Conservation (phyloP, 2,329 filamentous ascomycete species). For the Epichloe festucae region DNA sequence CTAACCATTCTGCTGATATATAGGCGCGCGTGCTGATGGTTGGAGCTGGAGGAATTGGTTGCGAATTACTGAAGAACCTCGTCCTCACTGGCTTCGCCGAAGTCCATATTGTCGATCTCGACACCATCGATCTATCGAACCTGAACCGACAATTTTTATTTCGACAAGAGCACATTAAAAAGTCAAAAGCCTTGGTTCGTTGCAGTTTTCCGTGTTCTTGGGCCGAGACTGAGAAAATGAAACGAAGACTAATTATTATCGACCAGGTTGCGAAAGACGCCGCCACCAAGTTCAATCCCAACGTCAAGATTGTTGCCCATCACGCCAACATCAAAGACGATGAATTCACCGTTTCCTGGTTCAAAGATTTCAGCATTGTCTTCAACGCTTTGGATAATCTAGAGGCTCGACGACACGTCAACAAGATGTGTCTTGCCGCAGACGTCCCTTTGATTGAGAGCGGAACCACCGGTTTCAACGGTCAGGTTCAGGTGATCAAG, state of each 20-base stretch:
- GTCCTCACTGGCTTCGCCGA: slow-evolving; percentile 85
- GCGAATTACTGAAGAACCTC: slow-evolving; percentile 93
- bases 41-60: slow-evolving; percentile 92
- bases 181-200: slow-evolving; percentile 79
- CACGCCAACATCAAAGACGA: slow-evolving; percentile 91
- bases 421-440: slow-evolving; percentile 91
- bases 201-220: neutral
- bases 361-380: slow-evolving; percentile 66
- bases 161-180: slow-evolving; percentile 93
- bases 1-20: neutral
- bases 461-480: slow-evolving; percentile 94
- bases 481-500: slow-evolving; percentile 93
- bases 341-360: slow-evolving; percentile 81
- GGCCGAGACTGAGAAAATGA: neutral
- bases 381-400: slow-evolving; percentile 98
- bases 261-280: slow-evolving; percentile 79
- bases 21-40: slow-evolving; percentile 86
- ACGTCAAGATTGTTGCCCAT: slow-evolving; percentile 73
- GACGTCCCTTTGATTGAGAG: slow-evolving; percentile 88
- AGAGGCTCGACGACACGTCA: slow-evolving; percentile 86
- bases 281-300: slow-evolving; percentile 79
- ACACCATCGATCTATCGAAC: slow-evolving; percentile 96
- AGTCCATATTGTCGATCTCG: slow-evolving; percentile 89
- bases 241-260: slow-evolving; percentile 9
- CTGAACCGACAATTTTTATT: slow-evolving; percentile 97